These are phyloP conservation scores for Pythium dissotocum DNA, from an alignment of 352 stramenopile genomes.

Conservation along the genomic window DNA sequence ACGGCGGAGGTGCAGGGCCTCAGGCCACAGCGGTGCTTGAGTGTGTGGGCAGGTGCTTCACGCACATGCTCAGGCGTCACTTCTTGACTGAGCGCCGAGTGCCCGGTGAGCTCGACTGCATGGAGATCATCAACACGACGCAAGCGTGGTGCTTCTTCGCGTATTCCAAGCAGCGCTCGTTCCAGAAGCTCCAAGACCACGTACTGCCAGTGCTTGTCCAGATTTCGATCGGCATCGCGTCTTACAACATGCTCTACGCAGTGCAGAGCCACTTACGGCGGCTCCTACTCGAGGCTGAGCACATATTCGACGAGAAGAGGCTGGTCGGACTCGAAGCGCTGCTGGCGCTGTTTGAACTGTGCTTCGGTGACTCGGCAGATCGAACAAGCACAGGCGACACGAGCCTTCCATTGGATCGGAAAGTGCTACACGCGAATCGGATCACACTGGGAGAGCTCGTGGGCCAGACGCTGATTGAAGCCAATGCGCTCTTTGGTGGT, in stretches of 20 bases:
- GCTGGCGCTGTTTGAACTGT: conserved; percentile 27
- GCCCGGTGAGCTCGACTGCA: conserved; percentile 58
- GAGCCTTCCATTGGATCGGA: conserved; percentile 33
- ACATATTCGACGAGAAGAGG: conserved; percentile 70
- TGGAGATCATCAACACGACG: conserved; percentile 82
- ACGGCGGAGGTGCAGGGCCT: conserved; percentile 25
- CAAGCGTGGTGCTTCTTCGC: conserved; percentile 83
- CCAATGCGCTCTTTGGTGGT: conserved; percentile 62
- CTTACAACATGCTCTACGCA: conserved; percentile 72
- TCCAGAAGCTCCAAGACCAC: conserved; percentile 32
- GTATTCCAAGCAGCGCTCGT: conserved; percentile 41
- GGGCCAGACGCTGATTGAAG: conserved; percentile 68
- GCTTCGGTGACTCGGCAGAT: neutral
- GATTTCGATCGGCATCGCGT: conserved; percentile 55
- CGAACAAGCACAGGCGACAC: neutral
- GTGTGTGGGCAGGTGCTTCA: conserved; percentile 34
- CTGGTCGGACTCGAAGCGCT: conserved; percentile 65
- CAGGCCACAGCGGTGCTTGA: conserved; percentile 28
- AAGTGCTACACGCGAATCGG: conserved; percentile 32
- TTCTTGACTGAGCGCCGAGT: conserved; percentile 40
- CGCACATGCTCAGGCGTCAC: conserved; percentile 48
- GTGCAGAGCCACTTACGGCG: conserved; percentile 68
- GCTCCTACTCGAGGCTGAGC: conserved; percentile 56
- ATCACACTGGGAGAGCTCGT: conserved; percentile 56
- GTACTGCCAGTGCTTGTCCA: conserved; percentile 50